Evolutionary conservation across 2,329 filamentous ascomycete genomes (phyloP).

Genomic region (Fusarium sp.): DNA sequence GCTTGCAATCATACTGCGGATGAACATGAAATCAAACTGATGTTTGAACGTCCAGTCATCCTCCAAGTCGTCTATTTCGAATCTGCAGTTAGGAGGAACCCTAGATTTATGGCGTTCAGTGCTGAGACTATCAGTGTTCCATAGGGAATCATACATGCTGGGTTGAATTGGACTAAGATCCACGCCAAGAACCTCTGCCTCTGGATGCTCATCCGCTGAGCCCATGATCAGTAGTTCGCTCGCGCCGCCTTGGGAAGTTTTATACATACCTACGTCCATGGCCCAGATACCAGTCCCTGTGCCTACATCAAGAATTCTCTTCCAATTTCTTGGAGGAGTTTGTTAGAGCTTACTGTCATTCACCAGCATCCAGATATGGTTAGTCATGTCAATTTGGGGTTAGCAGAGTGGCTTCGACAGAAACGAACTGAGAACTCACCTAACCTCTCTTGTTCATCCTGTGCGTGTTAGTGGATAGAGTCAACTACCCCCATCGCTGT

Average conservation of each 20-base stretch:
- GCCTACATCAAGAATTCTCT: not conserved
- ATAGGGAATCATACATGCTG: not conserved
- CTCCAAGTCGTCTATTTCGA: not conserved
- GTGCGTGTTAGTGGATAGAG: too few species aligned
- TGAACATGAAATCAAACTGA: not conserved
- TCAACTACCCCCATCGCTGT: too few species aligned
- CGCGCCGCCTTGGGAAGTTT: not conserved
- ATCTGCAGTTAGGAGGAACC: not conserved
- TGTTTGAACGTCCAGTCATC: rapidly evolving
- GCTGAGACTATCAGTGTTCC: too few species aligned
- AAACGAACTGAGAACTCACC: not conserved
- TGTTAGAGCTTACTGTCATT: not conserved
- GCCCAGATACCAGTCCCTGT: not conserved
- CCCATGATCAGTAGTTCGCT: not conserved
- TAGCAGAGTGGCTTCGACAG: not conserved
- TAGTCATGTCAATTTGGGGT: not conserved
- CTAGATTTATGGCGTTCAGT: not conserved
- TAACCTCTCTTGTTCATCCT: not conserved
- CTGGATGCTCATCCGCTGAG: not conserved
- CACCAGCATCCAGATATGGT: not conserved
- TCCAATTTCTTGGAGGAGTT: not conserved
- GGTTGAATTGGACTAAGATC: not conserved
- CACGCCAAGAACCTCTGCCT: not conserved
- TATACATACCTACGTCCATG: not conserved
- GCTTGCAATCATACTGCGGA: not conserved